A percentile compares a stretch with the other conserved stretches of the same genome.
Evolutionary conservation across 257 asterid species (phyloP).

Genomic region (Ajuga chamaepitys): DNA sequence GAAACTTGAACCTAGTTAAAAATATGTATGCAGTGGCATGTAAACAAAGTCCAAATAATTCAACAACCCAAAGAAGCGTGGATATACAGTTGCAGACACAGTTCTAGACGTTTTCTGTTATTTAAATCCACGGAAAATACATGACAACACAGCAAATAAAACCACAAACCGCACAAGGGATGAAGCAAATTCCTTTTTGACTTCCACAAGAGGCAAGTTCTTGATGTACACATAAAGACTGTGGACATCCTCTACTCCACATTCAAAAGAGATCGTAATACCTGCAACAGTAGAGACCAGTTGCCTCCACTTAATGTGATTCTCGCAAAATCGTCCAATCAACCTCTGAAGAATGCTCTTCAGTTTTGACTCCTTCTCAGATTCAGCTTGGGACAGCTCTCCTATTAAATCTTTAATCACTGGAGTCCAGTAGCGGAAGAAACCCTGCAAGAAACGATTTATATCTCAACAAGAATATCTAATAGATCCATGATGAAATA

Average conservation of each 20-base stretch:
- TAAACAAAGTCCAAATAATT: not conserved
- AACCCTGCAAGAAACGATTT: slow-evolving; percentile 47
- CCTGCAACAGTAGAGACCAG: slow-evolving; percentile 77
- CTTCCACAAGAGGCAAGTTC: slow-evolving; percentile 2
- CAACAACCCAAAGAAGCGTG: not conserved
- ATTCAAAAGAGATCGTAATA: slow-evolving; percentile 26
- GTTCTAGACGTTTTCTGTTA: not conserved
- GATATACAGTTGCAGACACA: not conserved
- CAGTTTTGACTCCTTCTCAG: slow-evolving; percentile 79
- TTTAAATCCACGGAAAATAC: not conserved
- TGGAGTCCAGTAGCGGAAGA: slow-evolving; percentile 87
- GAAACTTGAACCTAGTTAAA: not conserved
- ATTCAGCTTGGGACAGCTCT: slow-evolving; percentile 79
- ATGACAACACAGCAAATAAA: not conserved
- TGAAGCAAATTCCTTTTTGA: slow-evolving; percentile 5
- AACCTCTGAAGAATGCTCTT: slow-evolving; percentile 82
- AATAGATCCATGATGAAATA: not conserved
- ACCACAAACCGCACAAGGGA: not conserved
- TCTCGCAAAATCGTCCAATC: slow-evolving; percentile 63
- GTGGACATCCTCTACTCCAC: slow-evolving; percentile 5
- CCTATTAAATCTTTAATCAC: slow-evolving; percentile 47
- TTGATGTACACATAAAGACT: slow-evolving; percentile 2
- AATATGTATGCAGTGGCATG: not conserved
- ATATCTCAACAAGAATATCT: slow-evolving; percentile 1
- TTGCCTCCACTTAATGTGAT: slow-evolving; percentile 81